phyloP scores from a whole-genome alignment of 2,329 filamentous ascomycete species.

The Pseudogymnoascus sp. region DNA sequence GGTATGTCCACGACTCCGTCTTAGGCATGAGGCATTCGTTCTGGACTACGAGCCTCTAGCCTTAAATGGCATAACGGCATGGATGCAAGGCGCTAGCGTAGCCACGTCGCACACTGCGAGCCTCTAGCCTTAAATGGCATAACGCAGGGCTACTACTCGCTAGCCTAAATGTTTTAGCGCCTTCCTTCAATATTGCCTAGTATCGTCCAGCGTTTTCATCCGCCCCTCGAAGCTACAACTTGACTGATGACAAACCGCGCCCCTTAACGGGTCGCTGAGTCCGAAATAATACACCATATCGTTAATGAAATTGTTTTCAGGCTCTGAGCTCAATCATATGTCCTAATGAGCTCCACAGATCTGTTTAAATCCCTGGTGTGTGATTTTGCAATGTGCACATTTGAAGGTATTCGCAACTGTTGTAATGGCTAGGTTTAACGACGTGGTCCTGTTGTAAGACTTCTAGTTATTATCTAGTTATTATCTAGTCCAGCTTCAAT shows the following conservation, averaged over 20 bases:
- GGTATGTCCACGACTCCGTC: not conserved
- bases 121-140: not conserved
- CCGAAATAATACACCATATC: not conserved
- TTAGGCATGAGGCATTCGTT: not conserved
- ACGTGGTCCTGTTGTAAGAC: too few relatives aligned
- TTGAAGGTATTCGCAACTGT: not conserved
- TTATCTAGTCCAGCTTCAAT: too few relatives aligned
- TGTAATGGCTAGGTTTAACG: not conserved
- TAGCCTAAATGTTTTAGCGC: not conserved
- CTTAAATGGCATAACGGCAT: not conserved
- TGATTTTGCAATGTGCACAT: not conserved
- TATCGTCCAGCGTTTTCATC: not conserved
- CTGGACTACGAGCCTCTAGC: not conserved
- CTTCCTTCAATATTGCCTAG: not conserved
- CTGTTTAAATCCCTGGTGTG: not conserved
- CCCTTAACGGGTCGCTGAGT: not conserved
- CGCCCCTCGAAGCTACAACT: not conserved
- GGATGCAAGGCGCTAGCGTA: not conserved
- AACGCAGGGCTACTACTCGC: not conserved
- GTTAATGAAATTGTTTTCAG: not conserved
- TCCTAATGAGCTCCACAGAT: too few relatives aligned
- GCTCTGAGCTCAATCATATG: too few relatives aligned
- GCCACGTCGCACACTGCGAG: not conserved
- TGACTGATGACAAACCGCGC: not conserved
- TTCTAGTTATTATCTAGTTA: too few relatives aligned